Base-by-base conservation (phyloP, 2,329 filamentous ascomycete genomes). In the Diaporthe velutina region DNA sequence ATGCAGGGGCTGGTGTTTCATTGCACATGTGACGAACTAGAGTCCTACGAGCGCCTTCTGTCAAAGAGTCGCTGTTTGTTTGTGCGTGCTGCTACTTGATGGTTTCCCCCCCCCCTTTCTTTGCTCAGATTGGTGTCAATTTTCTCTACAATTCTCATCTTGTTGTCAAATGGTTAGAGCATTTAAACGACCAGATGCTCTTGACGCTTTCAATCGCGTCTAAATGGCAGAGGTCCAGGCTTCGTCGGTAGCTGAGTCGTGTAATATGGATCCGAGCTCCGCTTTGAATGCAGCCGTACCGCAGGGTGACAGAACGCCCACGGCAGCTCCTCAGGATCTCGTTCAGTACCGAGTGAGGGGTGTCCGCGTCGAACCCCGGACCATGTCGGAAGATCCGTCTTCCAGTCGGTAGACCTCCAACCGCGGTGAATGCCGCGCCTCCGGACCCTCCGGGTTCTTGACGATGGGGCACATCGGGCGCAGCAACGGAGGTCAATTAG, bases 1-100 rank as follows among this genome's bases (percentile, higher is more conserved):
- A n/a, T 28, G 30, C 64, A 67, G 64, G 64, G 64, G 64, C 30
- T 52, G 45, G 1, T 28, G 64, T 67, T 67, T 52, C 64, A 67
- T 52, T 67, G n/a, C n/a, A n/a, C n/a, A n/a, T n/a, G n/a, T n/a
- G 12, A 67, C 5, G 42, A 28, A 25, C 22, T 67, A 4, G 13
- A 25, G 22, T 3, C 28, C 45, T 13, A 67, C 52, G 3, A 3
- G 30, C n/a, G 13, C 3, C 5, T 35, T 52, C 13, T 25, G 45
- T 42, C 22, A 38, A 17, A 52, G 30, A 9, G 13, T 52, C 45
- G 13, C 13, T 28, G 45, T 3, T 35, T 19, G 8, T 8, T 25
- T 25, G 22, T 1, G 6, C 57, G 5, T 7, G 22, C 7, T 25
- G 25, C 42, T 22, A 17, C 25, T 8, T 15, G 3, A 2, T 35